phyloP scores from a whole-genome alignment of 371 early-diverging fungal species.

The Haplosporangium sp. region DNA sequence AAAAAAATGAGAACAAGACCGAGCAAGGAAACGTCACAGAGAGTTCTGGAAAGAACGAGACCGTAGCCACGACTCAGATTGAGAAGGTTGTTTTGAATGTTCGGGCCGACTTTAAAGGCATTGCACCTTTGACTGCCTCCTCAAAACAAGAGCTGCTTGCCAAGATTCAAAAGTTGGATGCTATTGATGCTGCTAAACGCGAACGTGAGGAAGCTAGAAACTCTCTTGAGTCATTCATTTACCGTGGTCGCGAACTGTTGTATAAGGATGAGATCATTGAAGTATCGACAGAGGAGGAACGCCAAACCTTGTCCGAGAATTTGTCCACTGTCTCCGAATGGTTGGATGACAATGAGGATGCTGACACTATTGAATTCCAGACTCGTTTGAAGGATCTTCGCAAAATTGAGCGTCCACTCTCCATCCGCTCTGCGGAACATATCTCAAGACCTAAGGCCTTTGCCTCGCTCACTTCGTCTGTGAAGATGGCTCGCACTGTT shows the following conservation, averaged over 20 bases:
- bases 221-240: slow-evolving; percentile 91
- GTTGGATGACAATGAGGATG: slow-evolving; percentile 86
- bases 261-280: slow-evolving; percentile 76
- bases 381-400: slow-evolving; percentile 64
- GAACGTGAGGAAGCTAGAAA: slow-evolving; percentile 89
- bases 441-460: slow-evolving; percentile 73
- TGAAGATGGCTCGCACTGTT: slow-evolving; percentile 61
- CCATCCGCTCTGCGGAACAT: slow-evolving; percentile 72
- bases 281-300: slow-evolving; percentile 80
- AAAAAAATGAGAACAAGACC: slow-evolving; percentile 23
- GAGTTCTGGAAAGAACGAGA: slow-evolving; percentile 62
- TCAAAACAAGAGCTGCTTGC: slow-evolving; percentile 45
- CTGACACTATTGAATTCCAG: slow-evolving; percentile 64
- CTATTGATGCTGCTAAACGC: slow-evolving; percentile 70
- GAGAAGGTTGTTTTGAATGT: slow-evolving; percentile 59
- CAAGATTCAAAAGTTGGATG: slow-evolving; percentile 39
- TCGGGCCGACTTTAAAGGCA: slow-evolving; percentile 41
- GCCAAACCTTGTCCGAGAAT: slow-evolving; percentile 68
- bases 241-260: slow-evolving; percentile 84
- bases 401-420: slow-evolving; percentile 74
- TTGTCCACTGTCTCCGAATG: slow-evolving; percentile 83
- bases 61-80: slow-evolving; percentile 47
- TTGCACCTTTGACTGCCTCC: slow-evolving; percentile 32
- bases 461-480: slow-evolving; percentile 56
- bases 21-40: slow-evolving; percentile 32